Conservation (phyloP, 768 basidiomycete genomes). For the Lentinula edodes region DNA sequence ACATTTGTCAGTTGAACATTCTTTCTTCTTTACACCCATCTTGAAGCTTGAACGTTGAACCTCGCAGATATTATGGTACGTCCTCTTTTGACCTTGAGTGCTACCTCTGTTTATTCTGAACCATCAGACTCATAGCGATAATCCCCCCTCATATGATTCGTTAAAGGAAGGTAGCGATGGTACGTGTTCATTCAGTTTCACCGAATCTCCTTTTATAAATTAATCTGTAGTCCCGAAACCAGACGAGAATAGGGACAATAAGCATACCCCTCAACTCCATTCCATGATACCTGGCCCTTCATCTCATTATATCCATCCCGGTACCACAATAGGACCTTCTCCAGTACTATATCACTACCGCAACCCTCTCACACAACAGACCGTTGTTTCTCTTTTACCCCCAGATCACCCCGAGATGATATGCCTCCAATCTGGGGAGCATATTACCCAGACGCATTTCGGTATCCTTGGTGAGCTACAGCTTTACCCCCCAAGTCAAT, state of each 20-base stretch:
- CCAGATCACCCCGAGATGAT: slow-evolving; percentile 82
- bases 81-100: neutral
- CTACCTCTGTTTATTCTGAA: neutral
- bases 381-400: slow-evolving; percentile 57
- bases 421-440: slow-evolving; percentile 74
- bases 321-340: slow-evolving; percentile 22
- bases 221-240: neutral
- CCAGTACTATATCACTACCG: slow-evolving; percentile 66
- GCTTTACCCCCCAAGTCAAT: neutral
- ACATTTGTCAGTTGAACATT: neutral
- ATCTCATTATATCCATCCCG: slow-evolving; percentile 16
- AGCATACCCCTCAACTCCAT: neutral
- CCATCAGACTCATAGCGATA: slow-evolving; percentile 23
- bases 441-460: slow-evolving; percentile 56
- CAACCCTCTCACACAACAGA: slow-evolving; percentile 54
- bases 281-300: slow-evolving; percentile 17
- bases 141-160: slow-evolving; percentile 46
- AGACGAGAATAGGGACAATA: slow-evolving; percentile 10
- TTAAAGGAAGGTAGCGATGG: slow-evolving; percentile 17
- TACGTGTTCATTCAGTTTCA: neutral
- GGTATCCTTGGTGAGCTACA: slow-evolving; percentile 59
- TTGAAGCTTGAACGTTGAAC: neutral
- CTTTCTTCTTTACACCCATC: neutral
- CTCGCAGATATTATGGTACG: slow-evolving; percentile 5
- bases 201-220: neutral